phyloP scores from a whole-genome alignment of 2,329 filamentous ascomycete genomes.

The Penicillium sp. region DNA sequence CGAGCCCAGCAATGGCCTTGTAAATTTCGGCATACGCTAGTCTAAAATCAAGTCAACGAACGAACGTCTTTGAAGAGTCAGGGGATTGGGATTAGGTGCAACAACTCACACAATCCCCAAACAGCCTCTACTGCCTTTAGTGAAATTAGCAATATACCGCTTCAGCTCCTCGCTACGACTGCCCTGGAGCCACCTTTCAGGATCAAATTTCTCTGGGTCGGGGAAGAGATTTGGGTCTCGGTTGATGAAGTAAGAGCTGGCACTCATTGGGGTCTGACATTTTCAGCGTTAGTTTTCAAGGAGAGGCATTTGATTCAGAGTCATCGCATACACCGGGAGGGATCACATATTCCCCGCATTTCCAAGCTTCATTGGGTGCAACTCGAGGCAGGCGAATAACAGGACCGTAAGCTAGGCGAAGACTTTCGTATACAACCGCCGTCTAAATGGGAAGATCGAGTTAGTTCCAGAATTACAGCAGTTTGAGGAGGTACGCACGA shows the following conservation, averaged over 20 bases:
- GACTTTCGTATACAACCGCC: not conserved
- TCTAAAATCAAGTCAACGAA: not conserved
- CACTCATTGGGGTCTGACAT: not conserved
- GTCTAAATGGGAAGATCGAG: not conserved
- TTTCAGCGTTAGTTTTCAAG: not conserved
- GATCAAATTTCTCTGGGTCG: not conserved
- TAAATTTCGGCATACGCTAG: conserved; percentile 1
- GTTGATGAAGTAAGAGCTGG: not conserved
- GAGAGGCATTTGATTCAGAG: not conserved
- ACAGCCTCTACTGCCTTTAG: not conserved
- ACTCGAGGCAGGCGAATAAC: not conserved
- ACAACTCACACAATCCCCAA: not conserved
- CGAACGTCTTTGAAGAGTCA: not conserved
- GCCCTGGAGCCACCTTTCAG: not conserved
- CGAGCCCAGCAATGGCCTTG: conserved; percentile 1
- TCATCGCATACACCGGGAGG: not conserved
- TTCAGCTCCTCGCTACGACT: not conserved
- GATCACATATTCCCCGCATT: not conserved
- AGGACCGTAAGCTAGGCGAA: not conserved
- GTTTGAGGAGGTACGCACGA: not conserved
- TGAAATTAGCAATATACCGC: conserved; percentile 1
- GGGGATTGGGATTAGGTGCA: not conserved
- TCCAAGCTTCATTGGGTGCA: not conserved
- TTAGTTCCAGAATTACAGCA: not conserved
- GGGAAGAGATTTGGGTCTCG: not conserved